Conservation (phyloP, 768 basidiomycete genomes). For the Antrodiella citrinella region DNA sequence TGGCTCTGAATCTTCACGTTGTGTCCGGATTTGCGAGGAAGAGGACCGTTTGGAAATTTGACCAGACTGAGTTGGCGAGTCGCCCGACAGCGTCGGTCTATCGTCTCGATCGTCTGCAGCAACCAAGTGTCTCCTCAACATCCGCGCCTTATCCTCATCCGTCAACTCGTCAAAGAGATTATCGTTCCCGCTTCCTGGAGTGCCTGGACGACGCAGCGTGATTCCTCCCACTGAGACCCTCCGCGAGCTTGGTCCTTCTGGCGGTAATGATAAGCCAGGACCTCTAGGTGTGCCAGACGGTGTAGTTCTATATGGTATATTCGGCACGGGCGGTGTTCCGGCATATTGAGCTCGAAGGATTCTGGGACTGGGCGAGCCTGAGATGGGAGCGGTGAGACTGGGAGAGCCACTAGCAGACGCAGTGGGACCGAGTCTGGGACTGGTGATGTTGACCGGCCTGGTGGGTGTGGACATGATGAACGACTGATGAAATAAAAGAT, state of each 20-base stretch:
- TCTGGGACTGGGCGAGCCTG: slow-evolving; percentile 58
- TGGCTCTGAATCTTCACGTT: slow-evolving; percentile 47
- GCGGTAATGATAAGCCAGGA: slow-evolving; percentile 11
- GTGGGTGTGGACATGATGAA: slow-evolving; percentile 2
- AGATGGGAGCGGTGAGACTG: slow-evolving; percentile 20
- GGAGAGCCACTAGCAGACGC: slow-evolving; percentile 9
- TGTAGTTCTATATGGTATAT: slow-evolving; percentile 51
- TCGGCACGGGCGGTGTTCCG: slow-evolving; percentile 43
- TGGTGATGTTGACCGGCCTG: slow-evolving; percentile 17
- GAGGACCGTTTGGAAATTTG: slow-evolving; percentile 22
- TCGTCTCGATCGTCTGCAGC: slow-evolving; percentile 19
- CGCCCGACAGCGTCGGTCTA: not conserved
- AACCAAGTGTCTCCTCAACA: slow-evolving; percentile 76
- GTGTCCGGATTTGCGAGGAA: slow-evolving; percentile 18
- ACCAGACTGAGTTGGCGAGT: slow-evolving; percentile 19
- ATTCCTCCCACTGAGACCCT: slow-evolving; percentile 28
- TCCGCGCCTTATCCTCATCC: slow-evolving; percentile 77
- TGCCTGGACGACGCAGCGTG: slow-evolving; percentile 24
- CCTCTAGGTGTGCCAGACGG: slow-evolving; percentile 31
- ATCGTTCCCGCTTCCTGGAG: slow-evolving; percentile 22
- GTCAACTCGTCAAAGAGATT: slow-evolving; percentile 52
- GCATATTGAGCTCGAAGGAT: slow-evolving; percentile 59
- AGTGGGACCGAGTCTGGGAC: slow-evolving; percentile 6
- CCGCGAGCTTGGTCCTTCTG: slow-evolving; percentile 11
- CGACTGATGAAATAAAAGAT: not conserved